phyloP scores from a whole-genome alignment of 495 filamentous ascomycete genomes.

The Amniculicola lignicola region DNA sequence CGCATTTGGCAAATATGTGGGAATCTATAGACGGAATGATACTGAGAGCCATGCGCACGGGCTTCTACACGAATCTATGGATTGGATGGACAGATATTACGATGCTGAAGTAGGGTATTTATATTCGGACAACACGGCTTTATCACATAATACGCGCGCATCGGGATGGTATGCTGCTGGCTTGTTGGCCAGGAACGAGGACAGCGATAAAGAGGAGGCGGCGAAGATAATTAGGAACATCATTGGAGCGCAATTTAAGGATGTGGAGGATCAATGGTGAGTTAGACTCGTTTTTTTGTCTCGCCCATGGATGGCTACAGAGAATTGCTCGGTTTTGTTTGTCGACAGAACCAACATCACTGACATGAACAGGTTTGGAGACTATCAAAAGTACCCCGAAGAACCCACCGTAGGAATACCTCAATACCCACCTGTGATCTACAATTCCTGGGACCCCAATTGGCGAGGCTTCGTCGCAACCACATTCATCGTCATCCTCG shows the following conservation, averaged over 20 bases:
- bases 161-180: slow-evolving; percentile 20
- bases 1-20: not conserved
- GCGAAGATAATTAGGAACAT: slow-evolving; percentile 16
- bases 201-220: slow-evolving; percentile 13
- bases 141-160: slow-evolving; percentile 19
- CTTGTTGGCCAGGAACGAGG: slow-evolving; percentile 17
- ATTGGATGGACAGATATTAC: slow-evolving; percentile 26
- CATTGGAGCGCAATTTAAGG: slow-evolving; percentile 18
- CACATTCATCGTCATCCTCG: slow-evolving; percentile 19
- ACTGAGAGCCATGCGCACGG: not conserved
- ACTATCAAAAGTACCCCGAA: slow-evolving; percentile 24
- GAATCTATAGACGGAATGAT: slow-evolving; percentile 6
- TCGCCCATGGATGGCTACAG: not conserved
- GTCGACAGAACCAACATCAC: not conserved
- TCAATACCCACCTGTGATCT: slow-evolving; percentile 17
- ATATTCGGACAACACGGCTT: slow-evolving; percentile 8
- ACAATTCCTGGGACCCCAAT: slow-evolving; percentile 27
- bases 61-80: slow-evolving; percentile 22
- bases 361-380: slow-evolving; percentile 4
- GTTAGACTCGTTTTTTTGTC: too few species aligned
- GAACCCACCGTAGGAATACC: slow-evolving; percentile 19
- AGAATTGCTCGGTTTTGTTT: too few species aligned
- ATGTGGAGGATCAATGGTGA: slow-evolving; percentile 14
- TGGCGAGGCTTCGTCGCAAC: slow-evolving; percentile 22
- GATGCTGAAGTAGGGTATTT: slow-evolving; percentile 18